Conservation (phyloP, 2,329 filamentous ascomycete genomes). For the Thelonectria rubi region DNA sequence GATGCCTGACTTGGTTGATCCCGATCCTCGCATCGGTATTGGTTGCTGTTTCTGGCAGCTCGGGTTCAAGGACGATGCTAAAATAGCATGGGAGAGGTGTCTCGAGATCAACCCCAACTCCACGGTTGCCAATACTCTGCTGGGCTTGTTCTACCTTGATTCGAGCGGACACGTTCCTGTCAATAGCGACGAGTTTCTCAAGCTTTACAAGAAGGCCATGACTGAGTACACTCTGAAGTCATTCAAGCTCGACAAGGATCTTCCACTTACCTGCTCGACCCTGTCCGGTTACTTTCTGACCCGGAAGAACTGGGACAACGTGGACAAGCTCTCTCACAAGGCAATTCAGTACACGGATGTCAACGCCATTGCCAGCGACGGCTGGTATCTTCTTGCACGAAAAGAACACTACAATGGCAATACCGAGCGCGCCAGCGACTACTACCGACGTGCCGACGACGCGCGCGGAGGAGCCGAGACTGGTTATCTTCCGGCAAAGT, state of each 20-base stretch:
- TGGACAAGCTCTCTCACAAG: slow-evolving; percentile 87
- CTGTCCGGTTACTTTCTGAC: slow-evolving; percentile 92
- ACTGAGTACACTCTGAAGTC: slow-evolving; percentile 92
- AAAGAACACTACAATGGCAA: slow-evolving; percentile 90
- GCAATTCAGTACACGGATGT: slow-evolving; percentile 97
- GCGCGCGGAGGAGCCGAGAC: slow-evolving; percentile 90
- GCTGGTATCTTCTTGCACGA: slow-evolving; percentile 92
- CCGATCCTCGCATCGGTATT: slow-evolving; percentile 94
- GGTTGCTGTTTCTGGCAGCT: slow-evolving; percentile 98
- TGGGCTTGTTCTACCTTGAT: slow-evolving; percentile 90
- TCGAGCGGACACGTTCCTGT: slow-evolving; percentile 83
- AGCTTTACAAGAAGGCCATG: slow-evolving; percentile 91
- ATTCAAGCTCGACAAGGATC: slow-evolving; percentile 91
- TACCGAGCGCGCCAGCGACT: slow-evolving; percentile 78
- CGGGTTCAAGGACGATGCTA: slow-evolving; percentile 92
- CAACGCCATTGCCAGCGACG: slow-evolving; percentile 95
- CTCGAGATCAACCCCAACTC: slow-evolving; percentile 84
- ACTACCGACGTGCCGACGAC: slow-evolving; percentile 89
- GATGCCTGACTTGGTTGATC: slow-evolving; percentile 88
- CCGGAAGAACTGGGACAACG: slow-evolving; percentile 80
- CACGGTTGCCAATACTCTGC: slow-evolving; percentile 88
- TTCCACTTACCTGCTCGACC: slow-evolving; percentile 87
- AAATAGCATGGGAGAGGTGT: slow-evolving; percentile 86
- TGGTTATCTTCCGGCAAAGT: slow-evolving; percentile 93
- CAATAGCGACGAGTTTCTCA: slow-evolving; percentile 84